These are phyloP conservation scores for Mortierella sp. DNA, from an alignment of 371 early-diverging fungal species.

Conservation along the genomic window DNA sequence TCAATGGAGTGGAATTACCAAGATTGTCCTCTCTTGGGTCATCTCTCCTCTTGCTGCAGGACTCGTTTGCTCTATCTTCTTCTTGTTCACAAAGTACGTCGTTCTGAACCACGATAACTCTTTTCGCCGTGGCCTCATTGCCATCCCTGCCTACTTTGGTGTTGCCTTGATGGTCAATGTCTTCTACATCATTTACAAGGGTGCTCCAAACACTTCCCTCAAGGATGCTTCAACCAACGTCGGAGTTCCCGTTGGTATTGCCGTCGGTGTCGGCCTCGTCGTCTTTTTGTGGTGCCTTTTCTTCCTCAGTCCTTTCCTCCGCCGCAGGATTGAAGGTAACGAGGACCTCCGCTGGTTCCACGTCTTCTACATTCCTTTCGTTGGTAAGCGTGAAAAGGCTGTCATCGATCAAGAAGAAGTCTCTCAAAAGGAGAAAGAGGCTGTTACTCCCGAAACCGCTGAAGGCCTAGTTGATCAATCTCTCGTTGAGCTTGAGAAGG, in stretches of 20 bases:
- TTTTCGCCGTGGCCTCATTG: conserved; percentile 77
- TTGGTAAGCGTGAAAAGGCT: conserved; percentile 21
- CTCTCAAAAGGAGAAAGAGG: conserved; percentile 11
- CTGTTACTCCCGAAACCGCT: conserved; percentile 11
- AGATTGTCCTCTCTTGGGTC: conserved; percentile 85
- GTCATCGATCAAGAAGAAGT: conserved; percentile 16
- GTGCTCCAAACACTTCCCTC: conserved; percentile 66
- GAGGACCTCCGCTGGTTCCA: conserved; percentile 83
- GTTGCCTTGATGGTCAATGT: conserved; percentile 76
- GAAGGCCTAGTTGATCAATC: conserved; percentile 25
- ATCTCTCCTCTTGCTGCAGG: conserved; percentile 81
- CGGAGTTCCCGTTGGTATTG: conserved; percentile 33
- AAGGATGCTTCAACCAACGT: conserved; percentile 57
- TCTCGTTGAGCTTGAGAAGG: conserved; percentile 2
- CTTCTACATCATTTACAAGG: conserved; percentile 84
- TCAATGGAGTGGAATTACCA: conserved; percentile 80
- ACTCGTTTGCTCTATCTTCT: conserved; percentile 74
- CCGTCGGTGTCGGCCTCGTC: conserved; percentile 37
- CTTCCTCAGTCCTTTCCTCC: conserved; percentile 75
- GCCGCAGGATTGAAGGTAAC: conserved; percentile 71
- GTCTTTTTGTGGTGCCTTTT: conserved; percentile 68
- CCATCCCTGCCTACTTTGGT: conserved; percentile 87
- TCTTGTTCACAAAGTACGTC: conserved; percentile 71
- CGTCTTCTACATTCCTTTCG: conserved; percentile 53
- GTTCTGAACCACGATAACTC: conserved; percentile 75